Evolutionary conservation across 495 filamentous ascomycete species (phyloP).

Genomic region (Neurospora tetrasperma): DNA sequence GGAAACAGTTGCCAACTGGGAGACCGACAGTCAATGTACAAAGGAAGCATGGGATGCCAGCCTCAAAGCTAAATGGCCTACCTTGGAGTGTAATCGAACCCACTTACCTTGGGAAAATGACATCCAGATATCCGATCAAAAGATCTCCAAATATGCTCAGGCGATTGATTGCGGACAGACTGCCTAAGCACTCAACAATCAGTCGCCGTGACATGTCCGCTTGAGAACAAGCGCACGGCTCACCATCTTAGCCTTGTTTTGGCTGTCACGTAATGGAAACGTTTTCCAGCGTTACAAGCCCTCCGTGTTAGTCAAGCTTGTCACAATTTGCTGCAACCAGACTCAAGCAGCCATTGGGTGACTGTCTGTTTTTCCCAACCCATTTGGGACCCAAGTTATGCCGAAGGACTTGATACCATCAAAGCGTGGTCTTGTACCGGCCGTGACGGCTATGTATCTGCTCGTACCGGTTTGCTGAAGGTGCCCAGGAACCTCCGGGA

Average conservation of each 20-base stretch:
- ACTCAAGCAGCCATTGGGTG: not conserved
- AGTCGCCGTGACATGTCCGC: not conserved
- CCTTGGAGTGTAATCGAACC: not conserved
- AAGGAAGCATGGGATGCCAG: not conserved
- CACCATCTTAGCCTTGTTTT: not conserved
- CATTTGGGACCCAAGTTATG: not conserved
- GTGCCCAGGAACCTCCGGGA: not conserved
- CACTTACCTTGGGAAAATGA: not conserved
- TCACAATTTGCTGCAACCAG: not conserved
- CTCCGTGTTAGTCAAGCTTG: not conserved
- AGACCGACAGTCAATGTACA: not conserved
- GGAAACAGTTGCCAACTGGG: not conserved
- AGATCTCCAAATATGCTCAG: not conserved
- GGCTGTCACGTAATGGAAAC: not conserved
- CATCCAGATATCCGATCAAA: not conserved
- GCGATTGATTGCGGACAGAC: not conserved
- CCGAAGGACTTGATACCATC: not conserved
- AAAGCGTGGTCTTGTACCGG: constrained; percentile 9
- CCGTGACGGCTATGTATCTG: constrained; percentile 11
- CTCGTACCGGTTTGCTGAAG: constrained; percentile 13
- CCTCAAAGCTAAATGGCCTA: not conserved
- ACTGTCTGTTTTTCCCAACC: not conserved
- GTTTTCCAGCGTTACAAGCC: not conserved
- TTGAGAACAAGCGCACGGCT: not conserved
- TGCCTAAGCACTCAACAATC: not conserved